Conservation (phyloP, 345 rosid species). For the Erodium maritimum region DNA sequence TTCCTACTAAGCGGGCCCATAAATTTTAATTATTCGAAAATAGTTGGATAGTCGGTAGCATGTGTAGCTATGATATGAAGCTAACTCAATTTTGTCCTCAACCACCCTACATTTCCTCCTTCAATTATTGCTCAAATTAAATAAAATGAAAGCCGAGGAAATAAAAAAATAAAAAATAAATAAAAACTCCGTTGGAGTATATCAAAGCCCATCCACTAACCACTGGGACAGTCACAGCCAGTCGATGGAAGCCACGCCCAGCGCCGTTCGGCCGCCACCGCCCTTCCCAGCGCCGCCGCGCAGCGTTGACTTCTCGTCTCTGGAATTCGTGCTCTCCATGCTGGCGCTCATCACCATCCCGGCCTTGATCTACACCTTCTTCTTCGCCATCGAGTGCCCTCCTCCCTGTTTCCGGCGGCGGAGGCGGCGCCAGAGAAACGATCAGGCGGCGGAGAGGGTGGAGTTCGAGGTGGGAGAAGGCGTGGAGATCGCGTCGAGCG, state of each 20-base stretch:
- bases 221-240: neutral
- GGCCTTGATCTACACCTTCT: constrained; percentile 50
- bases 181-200: no score
- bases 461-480: constrained; percentile 1
- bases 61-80: neutral
- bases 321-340: constrained; percentile 50
- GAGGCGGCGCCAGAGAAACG: constrained; percentile 7
- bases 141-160: no score
- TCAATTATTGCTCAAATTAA: neutral
- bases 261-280: constrained; percentile 28
- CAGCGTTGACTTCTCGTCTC: constrained; percentile 52
- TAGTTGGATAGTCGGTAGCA: no score
- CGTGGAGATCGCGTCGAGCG: constrained; percentile 15
- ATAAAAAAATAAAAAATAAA: no score
- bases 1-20: no score
- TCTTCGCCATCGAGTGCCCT: constrained; percentile 48
- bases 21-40: no score
- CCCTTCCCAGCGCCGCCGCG: constrained; percentile 46
- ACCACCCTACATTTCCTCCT: neutral
- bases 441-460: neutral
- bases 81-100: neutral
- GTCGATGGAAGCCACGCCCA: constrained; percentile 1
- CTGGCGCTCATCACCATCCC: constrained; percentile 65
- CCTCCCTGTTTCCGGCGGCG: constrained; percentile 13
- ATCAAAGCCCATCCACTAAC: neutral